Evolutionary conservation across 345 rosid species (phyloP).

Genomic region (Populus pruinosa): DNA sequence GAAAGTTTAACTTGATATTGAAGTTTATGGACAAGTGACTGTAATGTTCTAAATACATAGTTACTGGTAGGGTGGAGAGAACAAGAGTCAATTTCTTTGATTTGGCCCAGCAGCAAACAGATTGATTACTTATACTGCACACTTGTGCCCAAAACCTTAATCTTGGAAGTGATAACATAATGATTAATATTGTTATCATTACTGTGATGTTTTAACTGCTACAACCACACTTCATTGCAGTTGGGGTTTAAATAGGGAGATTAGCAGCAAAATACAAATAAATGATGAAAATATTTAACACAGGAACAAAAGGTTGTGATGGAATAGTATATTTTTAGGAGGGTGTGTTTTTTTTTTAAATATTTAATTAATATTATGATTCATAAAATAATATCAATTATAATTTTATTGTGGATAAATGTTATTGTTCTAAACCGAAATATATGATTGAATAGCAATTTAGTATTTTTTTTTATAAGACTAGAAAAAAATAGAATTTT

Average conservation of each 20-base stretch:
- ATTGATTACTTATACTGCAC: background rate
- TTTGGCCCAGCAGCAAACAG: background rate
- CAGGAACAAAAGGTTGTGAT: too few relatives aligned
- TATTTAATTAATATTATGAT: too few relatives aligned
- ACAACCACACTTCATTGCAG: background rate
- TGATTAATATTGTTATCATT: too few relatives aligned
- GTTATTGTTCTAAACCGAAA: too few relatives aligned
- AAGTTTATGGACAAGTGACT: background rate
- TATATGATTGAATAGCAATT: too few relatives aligned
- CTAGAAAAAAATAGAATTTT: too few relatives aligned
- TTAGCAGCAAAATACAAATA: too few relatives aligned
- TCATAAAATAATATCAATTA: too few relatives aligned
- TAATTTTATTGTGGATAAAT: too few relatives aligned
- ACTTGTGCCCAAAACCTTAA: background rate
- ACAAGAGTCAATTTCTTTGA: background rate
- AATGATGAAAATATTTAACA: too few relatives aligned
- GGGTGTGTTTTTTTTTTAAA: too few relatives aligned
- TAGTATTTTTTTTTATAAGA: rapidly evolving
- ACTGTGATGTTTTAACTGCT: background rate
- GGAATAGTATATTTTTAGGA: too few relatives aligned
- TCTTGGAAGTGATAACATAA: background rate
- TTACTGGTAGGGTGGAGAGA: background rate
- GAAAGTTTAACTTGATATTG: background rate
- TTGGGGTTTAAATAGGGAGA: background rate
- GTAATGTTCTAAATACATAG: background rate